A percentile compares a stretch with the other conserved stretches of the same genome.
Evolutionary conservation across 164 flowering plant species (phyloP).

Genomic region (Liriodendron chinense): DNA sequence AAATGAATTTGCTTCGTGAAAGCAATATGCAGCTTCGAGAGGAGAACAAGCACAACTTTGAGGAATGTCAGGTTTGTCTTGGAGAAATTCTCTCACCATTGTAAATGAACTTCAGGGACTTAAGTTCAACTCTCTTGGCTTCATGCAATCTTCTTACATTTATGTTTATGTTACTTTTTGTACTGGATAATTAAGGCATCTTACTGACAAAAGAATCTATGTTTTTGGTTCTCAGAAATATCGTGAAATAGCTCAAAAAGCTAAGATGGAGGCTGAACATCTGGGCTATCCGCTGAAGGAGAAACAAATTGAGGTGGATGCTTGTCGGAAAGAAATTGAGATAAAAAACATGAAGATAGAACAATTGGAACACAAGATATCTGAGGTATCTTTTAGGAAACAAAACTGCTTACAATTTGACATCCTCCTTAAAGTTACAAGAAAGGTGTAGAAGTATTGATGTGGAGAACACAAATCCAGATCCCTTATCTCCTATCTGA

Average conservation of each 20-base stretch:
- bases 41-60: slow-evolving; percentile 88
- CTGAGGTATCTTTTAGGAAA: slow-evolving; percentile 45
- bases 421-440: slow-evolving; percentile 39
- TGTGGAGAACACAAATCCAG: slow-evolving; percentile 55
- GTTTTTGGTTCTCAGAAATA: slow-evolving; percentile 44
- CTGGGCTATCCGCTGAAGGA: slow-evolving; percentile 40
- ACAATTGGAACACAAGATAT: slow-evolving; percentile 45
- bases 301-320: slow-evolving; percentile 54
- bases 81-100: neutral
- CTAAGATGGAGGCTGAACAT: slow-evolving; percentile 39
- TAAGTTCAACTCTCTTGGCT: neutral
- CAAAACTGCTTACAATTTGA: neutral
- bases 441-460: slow-evolving; percentile 53
- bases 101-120: neutral
- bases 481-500: neutral
- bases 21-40: slow-evolving; percentile 91
- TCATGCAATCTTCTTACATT: neutral
- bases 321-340: slow-evolving; percentile 55
- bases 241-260: slow-evolving; percentile 59
- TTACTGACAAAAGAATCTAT: neutral
- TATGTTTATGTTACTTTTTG: neutral
- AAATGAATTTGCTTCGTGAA: slow-evolving; percentile 88
- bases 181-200: neutral
- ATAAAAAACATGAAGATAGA: slow-evolving; percentile 42
- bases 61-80: slow-evolving; percentile 82